Base-by-base conservation (phyloP, 352 stramenopile genomes). In the Globisporangium spiculum region DNA sequence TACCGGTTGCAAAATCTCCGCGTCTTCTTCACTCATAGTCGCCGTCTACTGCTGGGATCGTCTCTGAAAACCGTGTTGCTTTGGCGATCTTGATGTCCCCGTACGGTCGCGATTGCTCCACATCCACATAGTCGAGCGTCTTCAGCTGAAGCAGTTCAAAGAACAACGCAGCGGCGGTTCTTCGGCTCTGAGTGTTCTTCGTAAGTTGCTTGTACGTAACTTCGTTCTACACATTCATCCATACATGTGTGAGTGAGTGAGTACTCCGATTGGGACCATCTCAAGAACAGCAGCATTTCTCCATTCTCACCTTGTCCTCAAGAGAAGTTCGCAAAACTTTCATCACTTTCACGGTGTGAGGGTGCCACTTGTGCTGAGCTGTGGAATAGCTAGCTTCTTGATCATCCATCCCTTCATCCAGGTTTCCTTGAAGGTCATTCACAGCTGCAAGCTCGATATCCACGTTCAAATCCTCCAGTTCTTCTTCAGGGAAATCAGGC, bases 121-220 rank as follows among this genome's bases (percentile, higher is more conserved):
- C 72, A 62, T 98, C 89, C 36, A 99, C 91, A 76, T 97, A 99
- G 80, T 99, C 96, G 72, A 98, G 96, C 4, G 97, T 99, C 78
- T 99, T 99, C n/a, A 99, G 82, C 76, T 98, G 90, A 2, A 99
- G 84, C 20, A 99, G 82, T 75, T 99, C 96, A 68, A 99, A 99
- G 76, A 99, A 99, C 46, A 98, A 83, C 53, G 88, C 93, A 12
- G 94, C 91, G 26, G 95, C 96, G 57, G 93, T 99, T 54, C 95
- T 78, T 67, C 88, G 82, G 66, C 76, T 94, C 57, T 89, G 77
- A 5, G 85, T 95, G 52, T 89, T 81, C 67, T 94, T 91, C 0
- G 89, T 94, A 7, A 97, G 74, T 50, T 92, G 80, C 52, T 94
- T 88, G 79, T 96, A 97, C 22, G 84, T 95, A 36, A 96, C 80